A percentile compares a stretch with the other conserved stretches of the same genome.
These are phyloP conservation scores for Gloeophyllum trabeum DNA, from an alignment of 768 basidiomycete species.

Conservation along the genomic window DNA sequence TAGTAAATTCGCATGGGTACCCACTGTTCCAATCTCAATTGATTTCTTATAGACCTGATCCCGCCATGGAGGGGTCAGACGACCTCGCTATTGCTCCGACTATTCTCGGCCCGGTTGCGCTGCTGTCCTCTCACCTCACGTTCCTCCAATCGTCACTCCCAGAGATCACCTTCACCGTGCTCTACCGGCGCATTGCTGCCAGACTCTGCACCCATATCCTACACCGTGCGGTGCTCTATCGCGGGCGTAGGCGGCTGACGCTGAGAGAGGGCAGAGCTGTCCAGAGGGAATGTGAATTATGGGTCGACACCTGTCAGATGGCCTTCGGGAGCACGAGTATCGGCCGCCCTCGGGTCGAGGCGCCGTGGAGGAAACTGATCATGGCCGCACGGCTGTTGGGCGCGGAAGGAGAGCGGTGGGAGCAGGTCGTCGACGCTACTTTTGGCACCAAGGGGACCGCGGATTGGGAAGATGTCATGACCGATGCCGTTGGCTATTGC, in stretches of 20 bases:
- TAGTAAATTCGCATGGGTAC: no score
- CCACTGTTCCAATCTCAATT: no score
- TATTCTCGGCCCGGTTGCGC: conserved; percentile 64
- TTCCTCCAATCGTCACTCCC: conserved; percentile 61
- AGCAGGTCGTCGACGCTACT: conserved; percentile 30
- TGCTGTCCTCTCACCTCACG: conserved; percentile 70
- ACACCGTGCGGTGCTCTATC: conserved; percentile 73
- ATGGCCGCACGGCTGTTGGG: conserved; percentile 62
- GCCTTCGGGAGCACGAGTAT: conserved; percentile 37
- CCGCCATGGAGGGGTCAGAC: no score
- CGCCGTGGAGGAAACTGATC: conserved; percentile 66
- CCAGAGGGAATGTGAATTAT: conserved; percentile 64
- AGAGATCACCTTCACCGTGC: conserved; percentile 33
- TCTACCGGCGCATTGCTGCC: conserved; percentile 70
- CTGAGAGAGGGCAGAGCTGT: conserved; percentile 50
- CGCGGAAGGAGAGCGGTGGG: conserved; percentile 44
- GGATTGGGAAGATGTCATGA: conserved; percentile 45
- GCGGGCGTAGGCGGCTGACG: conserved; percentile 51
- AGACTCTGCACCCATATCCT: conserved; percentile 69
- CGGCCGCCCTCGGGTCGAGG: conserved; percentile 44
- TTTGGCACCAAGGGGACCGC: conserved; percentile 25
- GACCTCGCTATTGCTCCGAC: conserved; percentile 52
- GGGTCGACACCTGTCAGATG: conserved; percentile 68
- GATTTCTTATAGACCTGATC: no score
- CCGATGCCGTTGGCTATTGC: conserved; percentile 42